Base-by-base conservation (phyloP, 2,329 filamentous ascomycete species). In the Metarhizium guizhouense region DNA sequence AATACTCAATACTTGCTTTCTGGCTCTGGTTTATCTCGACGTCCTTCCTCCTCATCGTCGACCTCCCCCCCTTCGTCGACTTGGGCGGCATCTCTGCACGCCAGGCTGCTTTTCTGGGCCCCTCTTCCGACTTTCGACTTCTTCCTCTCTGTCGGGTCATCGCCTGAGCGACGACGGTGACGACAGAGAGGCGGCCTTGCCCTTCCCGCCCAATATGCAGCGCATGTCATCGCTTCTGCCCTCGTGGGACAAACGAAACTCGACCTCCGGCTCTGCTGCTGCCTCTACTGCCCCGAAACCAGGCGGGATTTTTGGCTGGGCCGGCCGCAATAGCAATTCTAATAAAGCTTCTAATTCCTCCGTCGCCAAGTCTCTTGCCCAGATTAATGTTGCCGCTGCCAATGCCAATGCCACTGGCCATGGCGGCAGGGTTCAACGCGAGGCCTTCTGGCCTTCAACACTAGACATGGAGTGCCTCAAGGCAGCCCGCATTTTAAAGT, bases 391-490 rank as follows among this genome's bases (percentile, higher is more conserved):
- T 18, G 60, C 63, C 25, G 65, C 65, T 42, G 69, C 70, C 56
- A 72, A 70, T 57, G 25, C 25, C 25, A 25, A 25, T 18, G 60
- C 63, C 25, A 65, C 65, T 42, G 69, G 70, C 57, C 71, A 70
- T 57, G 61, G 52, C 52, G 61, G 57, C 57, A 65, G 65, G 30
- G 64, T 72, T 32, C 68, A 72, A 50, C 65, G 69, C 34, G 89
- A 95, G 68, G 85, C 87, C 29, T 93, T 93, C 65, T 94, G 88
- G 88, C 90, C 90, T 3, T 87, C 88, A 36, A 87, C 86, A 1
- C 76, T 96, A 53, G 92, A 96, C 68, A 86, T 87, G 62, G 92
- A 96, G 76, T 88, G 87, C 71, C 90, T 96, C 72, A 96, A 96
- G 74, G 89, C 91, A 50, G 90, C 91, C 57, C 81, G 90, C 56